phyloP scores from a whole-genome alignment of 2,329 filamentous ascomycete species.

The Xylariales sp. region DNA sequence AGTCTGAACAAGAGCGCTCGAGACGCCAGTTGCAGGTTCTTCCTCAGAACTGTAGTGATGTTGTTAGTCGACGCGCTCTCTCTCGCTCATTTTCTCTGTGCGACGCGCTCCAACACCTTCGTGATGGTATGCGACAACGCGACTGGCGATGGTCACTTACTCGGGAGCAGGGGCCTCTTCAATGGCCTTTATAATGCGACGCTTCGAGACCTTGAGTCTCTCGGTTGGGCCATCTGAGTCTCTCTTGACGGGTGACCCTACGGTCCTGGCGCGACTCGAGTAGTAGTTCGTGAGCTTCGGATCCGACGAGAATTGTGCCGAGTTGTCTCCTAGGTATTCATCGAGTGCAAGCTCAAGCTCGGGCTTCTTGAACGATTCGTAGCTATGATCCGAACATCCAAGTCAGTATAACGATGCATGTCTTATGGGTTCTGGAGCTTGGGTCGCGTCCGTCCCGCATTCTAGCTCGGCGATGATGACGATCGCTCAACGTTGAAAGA shows the following conservation, averaged over 20 bases:
- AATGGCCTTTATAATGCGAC: slow-evolving; percentile 34
- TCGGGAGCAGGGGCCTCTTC: slow-evolving; percentile 64
- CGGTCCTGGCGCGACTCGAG: slow-evolving; percentile 56
- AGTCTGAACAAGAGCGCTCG: slow-evolving; percentile 44
- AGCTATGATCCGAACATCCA: slow-evolving; percentile 42
- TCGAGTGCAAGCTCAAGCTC: slow-evolving; percentile 76
- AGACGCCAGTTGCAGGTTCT: slow-evolving; percentile 26
- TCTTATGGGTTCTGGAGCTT: neutral
- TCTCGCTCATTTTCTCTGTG: too few relatives aligned
- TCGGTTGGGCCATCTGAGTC: slow-evolving; percentile 28
- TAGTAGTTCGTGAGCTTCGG: slow-evolving; percentile 71
- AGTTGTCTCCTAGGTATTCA: slow-evolving; percentile 66
- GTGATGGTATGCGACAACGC: slow-evolving; percentile 61
- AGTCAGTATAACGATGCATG: slow-evolving; percentile 11
- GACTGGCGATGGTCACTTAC: slow-evolving; percentile 64
- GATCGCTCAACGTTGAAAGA: too few relatives aligned
- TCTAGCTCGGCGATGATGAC: too few relatives aligned
- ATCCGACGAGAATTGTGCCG: slow-evolving; percentile 58
- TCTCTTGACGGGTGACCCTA: slow-evolving; percentile 58
- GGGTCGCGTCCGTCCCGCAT: too few relatives aligned
- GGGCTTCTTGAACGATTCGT: slow-evolving; percentile 67
- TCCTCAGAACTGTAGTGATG: slow-evolving; percentile 19
- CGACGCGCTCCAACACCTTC: too few relatives aligned
- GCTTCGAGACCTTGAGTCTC: slow-evolving; percentile 20
- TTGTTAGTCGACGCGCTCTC: too few relatives aligned